phyloP scores from a whole-genome alignment of 129 eudicot species.

The Kitagawia praeruptora region DNA sequence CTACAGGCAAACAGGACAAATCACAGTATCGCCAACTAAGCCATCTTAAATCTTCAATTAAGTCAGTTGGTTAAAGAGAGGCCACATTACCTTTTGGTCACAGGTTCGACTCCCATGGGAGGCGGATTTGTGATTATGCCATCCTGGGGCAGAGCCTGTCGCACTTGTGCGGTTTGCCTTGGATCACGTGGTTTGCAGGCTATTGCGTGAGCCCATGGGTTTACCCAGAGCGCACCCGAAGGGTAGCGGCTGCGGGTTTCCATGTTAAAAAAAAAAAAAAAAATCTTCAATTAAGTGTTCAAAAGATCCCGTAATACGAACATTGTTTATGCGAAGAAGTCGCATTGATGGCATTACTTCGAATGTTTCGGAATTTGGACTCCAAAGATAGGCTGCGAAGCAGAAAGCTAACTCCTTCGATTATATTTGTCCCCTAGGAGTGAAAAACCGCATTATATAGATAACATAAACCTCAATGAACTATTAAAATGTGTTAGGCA shows the following conservation, averaged over 20 bases:
- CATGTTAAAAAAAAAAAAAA: too few relatives aligned
- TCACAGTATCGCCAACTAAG: background rate
- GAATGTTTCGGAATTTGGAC: background rate
- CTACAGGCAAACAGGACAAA: background rate
- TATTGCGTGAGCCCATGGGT: too few relatives aligned
- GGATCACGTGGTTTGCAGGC: too few relatives aligned
- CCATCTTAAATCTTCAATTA: background rate
- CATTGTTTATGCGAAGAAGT: background rate
- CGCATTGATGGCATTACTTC: background rate
- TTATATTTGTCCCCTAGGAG: background rate
- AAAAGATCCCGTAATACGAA: background rate
- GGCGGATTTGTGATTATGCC: too few relatives aligned
- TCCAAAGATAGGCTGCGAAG: background rate
- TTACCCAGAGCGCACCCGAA: too few relatives aligned
- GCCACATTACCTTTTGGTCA: too few relatives aligned
- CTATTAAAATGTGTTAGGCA: too few relatives aligned
- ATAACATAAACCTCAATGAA: background rate
- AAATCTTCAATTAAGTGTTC: background rate
- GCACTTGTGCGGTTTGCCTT: too few relatives aligned
- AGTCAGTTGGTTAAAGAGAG: too few relatives aligned
- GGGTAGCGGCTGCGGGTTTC: too few relatives aligned
- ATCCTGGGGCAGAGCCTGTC: too few relatives aligned
- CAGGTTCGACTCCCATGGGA: too few relatives aligned
- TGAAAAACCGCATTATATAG: background rate
- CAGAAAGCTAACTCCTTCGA: background rate